Percentiles rank a stretch among this genome's conserved stretches.
These are phyloP conservation scores for Rhytidhysteron rufulum DNA, from an alignment of 2,329 filamentous ascomycete species.

Conservation along the genomic window DNA sequence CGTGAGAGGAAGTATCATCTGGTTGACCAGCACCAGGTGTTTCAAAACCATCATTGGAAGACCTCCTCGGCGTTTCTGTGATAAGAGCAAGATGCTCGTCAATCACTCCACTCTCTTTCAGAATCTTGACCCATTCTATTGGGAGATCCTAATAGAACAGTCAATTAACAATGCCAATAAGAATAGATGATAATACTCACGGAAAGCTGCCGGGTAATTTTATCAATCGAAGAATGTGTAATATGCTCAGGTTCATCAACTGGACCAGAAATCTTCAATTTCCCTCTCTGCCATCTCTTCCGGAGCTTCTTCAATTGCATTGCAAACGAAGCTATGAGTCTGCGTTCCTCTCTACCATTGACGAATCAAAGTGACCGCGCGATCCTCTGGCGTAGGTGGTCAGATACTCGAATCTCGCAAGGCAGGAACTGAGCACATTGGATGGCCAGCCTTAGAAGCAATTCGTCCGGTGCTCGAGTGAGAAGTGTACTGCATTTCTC, in stretches of 20 bases:
- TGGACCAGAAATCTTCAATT: neutral
- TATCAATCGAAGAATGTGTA: neutral
- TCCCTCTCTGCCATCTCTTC: neutral
- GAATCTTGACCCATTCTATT: neutral
- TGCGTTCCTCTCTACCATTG: no score
- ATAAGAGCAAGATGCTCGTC: neutral
- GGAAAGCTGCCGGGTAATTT: neutral
- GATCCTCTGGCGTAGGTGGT: no score
- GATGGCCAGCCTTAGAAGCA: no score
- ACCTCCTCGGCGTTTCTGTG: no score
- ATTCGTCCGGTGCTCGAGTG: no score
- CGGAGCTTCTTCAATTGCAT: neutral
- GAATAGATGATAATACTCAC: neutral
- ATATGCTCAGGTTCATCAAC: neutral
- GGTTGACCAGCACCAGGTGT: no score
- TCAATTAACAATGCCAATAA: neutral
- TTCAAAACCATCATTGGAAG: no score
- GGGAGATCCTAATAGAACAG: neutral
- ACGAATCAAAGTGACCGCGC: no score
- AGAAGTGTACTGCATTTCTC: no score
- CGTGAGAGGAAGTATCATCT: no score
- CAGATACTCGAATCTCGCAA: no score
- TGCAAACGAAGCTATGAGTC: neutral
- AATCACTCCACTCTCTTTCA: neutral
- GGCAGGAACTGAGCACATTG: no score